phyloP scores from a whole-genome alignment of 129 eudicot genomes.

The Smallanthus sonchifolius region DNA sequence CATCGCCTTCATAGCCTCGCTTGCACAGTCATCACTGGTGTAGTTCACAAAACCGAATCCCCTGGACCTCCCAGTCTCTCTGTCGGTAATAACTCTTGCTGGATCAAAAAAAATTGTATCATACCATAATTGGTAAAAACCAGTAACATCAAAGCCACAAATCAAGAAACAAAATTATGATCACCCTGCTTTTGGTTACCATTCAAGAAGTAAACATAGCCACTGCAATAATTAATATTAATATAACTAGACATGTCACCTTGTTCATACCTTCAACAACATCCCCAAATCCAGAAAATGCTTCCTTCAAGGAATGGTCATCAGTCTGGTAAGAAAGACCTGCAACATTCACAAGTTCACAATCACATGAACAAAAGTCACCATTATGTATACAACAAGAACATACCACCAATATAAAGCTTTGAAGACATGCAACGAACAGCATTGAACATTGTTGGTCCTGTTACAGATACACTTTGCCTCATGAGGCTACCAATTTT shows the following conservation, averaged over 20 bases:
- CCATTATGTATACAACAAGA: not conserved
- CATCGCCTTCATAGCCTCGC: constrained; percentile 50
- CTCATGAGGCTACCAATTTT: constrained; percentile 57
- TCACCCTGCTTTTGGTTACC: not conserved
- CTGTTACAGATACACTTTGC: constrained; percentile 36
- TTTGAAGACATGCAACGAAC: constrained; percentile 72
- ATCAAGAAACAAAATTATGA: not conserved
- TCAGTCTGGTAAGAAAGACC: constrained; percentile 79
- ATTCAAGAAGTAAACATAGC: not conserved
- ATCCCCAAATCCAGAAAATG: constrained; percentile 77
- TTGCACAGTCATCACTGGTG: constrained; percentile 37
- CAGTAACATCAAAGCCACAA: not conserved
- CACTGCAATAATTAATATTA: not conserved
- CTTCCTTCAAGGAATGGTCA: constrained; percentile 63
- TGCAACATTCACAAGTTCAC: constrained; percentile 17
- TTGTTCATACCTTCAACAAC: constrained; percentile 60
- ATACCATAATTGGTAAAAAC: not conserved
- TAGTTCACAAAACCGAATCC: constrained; percentile 77
- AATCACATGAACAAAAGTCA: not conserved
- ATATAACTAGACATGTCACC: too few species aligned
- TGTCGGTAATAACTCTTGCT: constrained; percentile 61
- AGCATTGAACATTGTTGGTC: constrained; percentile 50
- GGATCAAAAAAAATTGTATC: not conserved
- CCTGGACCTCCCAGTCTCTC: constrained; percentile 70
- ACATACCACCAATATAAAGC: constrained; percentile 84